Conservation (phyloP, 2,329 filamentous ascomycete genomes). For the Sporothrix pallida region DNA sequence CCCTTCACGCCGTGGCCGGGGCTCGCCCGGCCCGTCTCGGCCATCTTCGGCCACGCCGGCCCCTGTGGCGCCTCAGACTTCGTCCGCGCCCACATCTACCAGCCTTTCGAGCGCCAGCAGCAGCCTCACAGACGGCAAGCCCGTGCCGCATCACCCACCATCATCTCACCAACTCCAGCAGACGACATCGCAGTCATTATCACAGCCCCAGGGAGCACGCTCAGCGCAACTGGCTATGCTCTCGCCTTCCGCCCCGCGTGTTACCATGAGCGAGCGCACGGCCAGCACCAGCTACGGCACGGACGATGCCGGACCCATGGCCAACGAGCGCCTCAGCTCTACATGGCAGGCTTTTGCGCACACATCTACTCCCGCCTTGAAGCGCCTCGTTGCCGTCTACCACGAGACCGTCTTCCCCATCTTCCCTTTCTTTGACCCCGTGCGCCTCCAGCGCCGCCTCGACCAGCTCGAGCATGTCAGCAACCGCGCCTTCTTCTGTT, state of each 20-base stretch:
- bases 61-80: not conserved
- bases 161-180: not conserved
- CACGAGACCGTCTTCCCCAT: slow-evolving; percentile 41
- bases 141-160: slow-evolving; percentile 4
- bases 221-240: not conserved
- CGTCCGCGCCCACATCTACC: not conserved
- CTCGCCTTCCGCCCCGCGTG: slow-evolving; percentile 8
- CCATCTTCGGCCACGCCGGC: not conserved
- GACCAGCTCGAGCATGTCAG: slow-evolving; percentile 39
- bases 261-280: slow-evolving; percentile 26
- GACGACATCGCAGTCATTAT: not conserved
- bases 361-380: slow-evolving; percentile 38
- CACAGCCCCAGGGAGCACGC: not conserved
- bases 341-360: slow-evolving; percentile 39
- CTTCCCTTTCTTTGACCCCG: slow-evolving; percentile 41
- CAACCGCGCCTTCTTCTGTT: slow-evolving; percentile 41
- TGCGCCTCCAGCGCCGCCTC: slow-evolving; percentile 37
- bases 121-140: slow-evolving; percentile 7
- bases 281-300: slow-evolving; percentile 26
- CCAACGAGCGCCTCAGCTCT: slow-evolving; percentile 36
- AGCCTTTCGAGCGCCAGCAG: slow-evolving; percentile 9
- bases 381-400: slow-evolving; percentile 37
- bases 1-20: slow-evolving; percentile 37
- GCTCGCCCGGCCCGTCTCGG: slow-evolving; percentile 33
- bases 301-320: slow-evolving; percentile 29